These are phyloP conservation scores for Elongisporangium anandrum DNA, from an alignment of 352 stramenopile species.

Conservation along the genomic window DNA sequence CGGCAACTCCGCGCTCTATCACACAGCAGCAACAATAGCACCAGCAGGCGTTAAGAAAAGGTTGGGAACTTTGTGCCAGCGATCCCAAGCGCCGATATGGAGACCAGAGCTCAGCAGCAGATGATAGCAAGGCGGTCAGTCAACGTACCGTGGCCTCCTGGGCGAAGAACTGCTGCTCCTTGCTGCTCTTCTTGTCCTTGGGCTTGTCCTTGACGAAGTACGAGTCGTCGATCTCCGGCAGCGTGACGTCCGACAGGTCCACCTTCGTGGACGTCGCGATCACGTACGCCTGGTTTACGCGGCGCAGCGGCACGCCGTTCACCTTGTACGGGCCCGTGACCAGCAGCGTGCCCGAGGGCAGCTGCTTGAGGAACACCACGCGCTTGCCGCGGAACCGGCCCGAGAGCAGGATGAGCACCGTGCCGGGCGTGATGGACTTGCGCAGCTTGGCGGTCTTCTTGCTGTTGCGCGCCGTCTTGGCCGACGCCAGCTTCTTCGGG, in stretches of 20 bases:
- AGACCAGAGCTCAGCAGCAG: slow-evolving; percentile 8
- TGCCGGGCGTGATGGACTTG: slow-evolving; percentile 95
- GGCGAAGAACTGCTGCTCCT: slow-evolving; percentile 91
- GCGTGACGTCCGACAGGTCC: slow-evolving; percentile 89
- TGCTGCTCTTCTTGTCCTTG: slow-evolving; percentile 53
- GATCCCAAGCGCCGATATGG: slow-evolving; percentile 61
- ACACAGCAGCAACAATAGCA: slow-evolving; percentile 3
- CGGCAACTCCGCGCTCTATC: slow-evolving; percentile 64
- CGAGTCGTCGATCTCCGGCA: slow-evolving; percentile 89
- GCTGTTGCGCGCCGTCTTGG: slow-evolving; percentile 76
- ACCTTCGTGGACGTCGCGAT: slow-evolving; percentile 98
- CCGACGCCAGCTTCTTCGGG: slow-evolving; percentile 62
- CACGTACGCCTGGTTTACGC: slow-evolving; percentile 98
- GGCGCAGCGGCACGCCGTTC: slow-evolving; percentile 96
- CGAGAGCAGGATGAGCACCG: slow-evolving; percentile 97
- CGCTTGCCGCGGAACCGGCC: slow-evolving; percentile 98
- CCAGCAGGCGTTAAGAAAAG: slow-evolving; percentile 6
- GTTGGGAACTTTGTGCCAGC: slow-evolving; percentile 40
- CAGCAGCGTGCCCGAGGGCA: slow-evolving; percentile 94
- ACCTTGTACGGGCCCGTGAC: slow-evolving; percentile 97
- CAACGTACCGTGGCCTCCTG: slow-evolving; percentile 42
- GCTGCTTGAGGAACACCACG: slow-evolving; percentile 98
- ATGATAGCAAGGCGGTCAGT: slow-evolving; percentile 4
- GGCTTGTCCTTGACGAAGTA: slow-evolving; percentile 91
- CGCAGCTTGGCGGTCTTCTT: slow-evolving; percentile 93